Evolutionary conservation across 73 alveolate species (phyloP), one percentile per base, ranked within the genome.

Genomic region (Vitrella brassicaformis): DNA sequence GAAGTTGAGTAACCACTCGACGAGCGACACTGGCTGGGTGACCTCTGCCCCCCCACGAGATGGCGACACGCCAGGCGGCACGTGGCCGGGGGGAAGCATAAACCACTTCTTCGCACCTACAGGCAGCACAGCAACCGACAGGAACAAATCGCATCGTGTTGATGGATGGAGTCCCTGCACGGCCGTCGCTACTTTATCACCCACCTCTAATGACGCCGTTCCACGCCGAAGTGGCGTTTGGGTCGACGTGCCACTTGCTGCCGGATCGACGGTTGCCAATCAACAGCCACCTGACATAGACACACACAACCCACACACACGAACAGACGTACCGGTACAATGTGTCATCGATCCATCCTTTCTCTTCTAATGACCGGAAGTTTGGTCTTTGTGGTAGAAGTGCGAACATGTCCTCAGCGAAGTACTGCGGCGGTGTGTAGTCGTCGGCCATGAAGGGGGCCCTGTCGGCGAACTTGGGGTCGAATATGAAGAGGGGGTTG

Each of bases 181-280:
- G n/a, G n/a, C n/a, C n/a, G n/a, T n/a, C n/a, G n/a, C n/a, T n/a
- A n/a, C n/a, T n/a, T n/a, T n/a, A n/a, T n/a, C n/a, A n/a, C n/a
- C n/a, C n/a, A n/a, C n/a, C n/a, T 8, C 56, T 64, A 45, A 86
- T 45, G 46, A 86, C 77, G 26, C 89, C 78, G 72, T 86, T 86
- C 93, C 93, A 86, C 27, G 93, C 93, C n/a, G 88, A 77, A 22
- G 93, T 86, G 26, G 78, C 79, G 68, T 81, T 47, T 4, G 93
- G 93, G 71, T 86, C 93, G 19, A 28, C 8, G 71, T 86, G 93
- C 10, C 81, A 71, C 46, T 80, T 86, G 8, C 87, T 76, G 30
- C 93, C 93, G 0, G 93, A 86, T 30, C 93, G 71, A 68, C 81
- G 75, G 9, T 89, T 87, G 25, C 93, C 93, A 0, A 81, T 81